A percentile compares a stretch with the other conserved stretches of the same genome.
Evolutionary conservation across 352 stramenopile species (phyloP).

Genomic region (Phytophthora constricta): DNA sequence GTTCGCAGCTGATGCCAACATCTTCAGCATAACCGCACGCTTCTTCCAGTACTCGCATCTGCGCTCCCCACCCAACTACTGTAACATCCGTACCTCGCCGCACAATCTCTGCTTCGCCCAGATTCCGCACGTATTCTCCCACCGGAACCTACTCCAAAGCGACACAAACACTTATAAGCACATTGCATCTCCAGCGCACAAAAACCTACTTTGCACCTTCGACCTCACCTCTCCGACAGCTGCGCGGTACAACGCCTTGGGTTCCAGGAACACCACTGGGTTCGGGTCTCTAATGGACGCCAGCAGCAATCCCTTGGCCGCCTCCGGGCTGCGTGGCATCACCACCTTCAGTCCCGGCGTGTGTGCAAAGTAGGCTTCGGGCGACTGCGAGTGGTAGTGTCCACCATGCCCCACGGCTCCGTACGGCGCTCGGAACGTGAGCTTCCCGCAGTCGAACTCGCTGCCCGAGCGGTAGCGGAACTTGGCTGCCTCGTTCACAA

Average conservation of each 20-base stretch:
- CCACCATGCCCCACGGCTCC: slow-evolving; percentile 94
- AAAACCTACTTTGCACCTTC: neutral
- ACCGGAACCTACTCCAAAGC: slow-evolving; percentile 76
- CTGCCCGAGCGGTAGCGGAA: slow-evolving; percentile 98
- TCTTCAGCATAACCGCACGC: slow-evolving; percentile 89
- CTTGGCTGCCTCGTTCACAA: slow-evolving; percentile 99
- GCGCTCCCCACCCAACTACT: slow-evolving; percentile 94
- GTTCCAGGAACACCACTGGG: slow-evolving; percentile 98
- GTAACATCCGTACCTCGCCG: slow-evolving; percentile 94
- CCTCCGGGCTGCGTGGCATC: slow-evolving; percentile 93
- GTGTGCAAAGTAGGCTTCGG: slow-evolving; percentile 97
- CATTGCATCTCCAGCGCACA: neutral
- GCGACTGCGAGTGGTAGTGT: slow-evolving; percentile 96
- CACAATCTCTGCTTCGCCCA: slow-evolving; percentile 96
- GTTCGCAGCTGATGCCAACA: slow-evolving; percentile 95
- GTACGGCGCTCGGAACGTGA: slow-evolving; percentile 96
- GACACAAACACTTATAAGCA: slow-evolving; percentile 7
- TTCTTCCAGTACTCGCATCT: slow-evolving; percentile 89
- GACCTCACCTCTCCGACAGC: slow-evolving; percentile 90
- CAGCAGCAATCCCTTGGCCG: slow-evolving; percentile 97
- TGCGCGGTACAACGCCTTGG: slow-evolving; percentile 97
- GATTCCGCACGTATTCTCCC: slow-evolving; percentile 93
- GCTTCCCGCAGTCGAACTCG: slow-evolving; percentile 97
- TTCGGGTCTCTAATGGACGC: slow-evolving; percentile 96
- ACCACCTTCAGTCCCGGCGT: slow-evolving; percentile 97